Evolutionary conservation across 176 grass and related monocot genomes (phyloP).

Genomic region (bread wheat (Triticum aestivum)): DNA sequence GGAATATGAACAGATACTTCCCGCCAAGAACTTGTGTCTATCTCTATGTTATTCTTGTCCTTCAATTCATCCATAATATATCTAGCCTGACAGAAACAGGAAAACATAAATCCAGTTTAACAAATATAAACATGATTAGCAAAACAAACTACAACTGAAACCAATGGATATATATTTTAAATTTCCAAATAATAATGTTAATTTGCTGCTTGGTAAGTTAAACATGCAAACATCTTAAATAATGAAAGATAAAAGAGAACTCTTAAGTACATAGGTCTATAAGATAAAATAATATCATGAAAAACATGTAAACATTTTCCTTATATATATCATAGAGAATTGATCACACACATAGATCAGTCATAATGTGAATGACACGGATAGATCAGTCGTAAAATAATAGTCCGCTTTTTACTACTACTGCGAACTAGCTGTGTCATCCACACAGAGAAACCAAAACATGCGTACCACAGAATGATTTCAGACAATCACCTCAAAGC

Average conservation of each 20-base stretch:
- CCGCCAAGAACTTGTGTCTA: constrained; percentile 49
- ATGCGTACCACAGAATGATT: not conserved
- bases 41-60: constrained; percentile 66
- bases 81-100: constrained; percentile 42
- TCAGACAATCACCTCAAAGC: constrained; percentile 2
- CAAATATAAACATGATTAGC: not conserved
- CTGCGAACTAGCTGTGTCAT: not conserved
- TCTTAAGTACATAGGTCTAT: not conserved
- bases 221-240: constrained; percentile 18
- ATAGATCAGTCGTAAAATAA: not conserved
- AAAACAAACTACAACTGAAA: not conserved
- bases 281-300: not conserved
- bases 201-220: not conserved
- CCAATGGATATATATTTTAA: not conserved
- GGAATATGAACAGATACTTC: constrained; percentile 33
- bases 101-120: constrained; percentile 7
- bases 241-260: not conserved
- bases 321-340: not conserved
- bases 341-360: not conserved
- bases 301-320: not conserved
- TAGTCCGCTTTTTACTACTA: not conserved
- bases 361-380: not conserved
- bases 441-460: not conserved
- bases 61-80: constrained; percentile 75
- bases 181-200: not conserved